Percentiles rank a stretch among this genome's conserved stretches.
phyloP scores from a whole-genome alignment of 495 filamentous ascomycete species.

The Choiromyces venosus region DNA sequence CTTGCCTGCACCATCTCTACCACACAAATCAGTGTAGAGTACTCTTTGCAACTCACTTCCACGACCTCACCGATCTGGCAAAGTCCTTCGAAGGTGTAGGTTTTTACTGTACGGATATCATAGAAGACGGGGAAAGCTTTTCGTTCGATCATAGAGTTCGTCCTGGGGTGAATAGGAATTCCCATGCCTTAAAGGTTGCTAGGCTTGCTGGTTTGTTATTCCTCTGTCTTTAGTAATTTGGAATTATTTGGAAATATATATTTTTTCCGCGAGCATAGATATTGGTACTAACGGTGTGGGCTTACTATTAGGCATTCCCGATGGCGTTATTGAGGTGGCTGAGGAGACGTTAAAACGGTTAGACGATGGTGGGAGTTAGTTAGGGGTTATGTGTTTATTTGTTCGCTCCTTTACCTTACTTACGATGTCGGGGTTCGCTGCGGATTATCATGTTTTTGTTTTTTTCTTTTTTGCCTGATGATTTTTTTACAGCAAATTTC shows the following conservation, averaged over 20 bases:
- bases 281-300: not conserved
- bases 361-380: not conserved
- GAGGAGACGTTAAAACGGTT: constrained; percentile 17
- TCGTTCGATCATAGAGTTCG: constrained; percentile 79
- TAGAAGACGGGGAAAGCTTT: constrained; percentile 63
- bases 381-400: not conserved
- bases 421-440: not conserved
- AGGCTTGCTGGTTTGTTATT: constrained; percentile 69
- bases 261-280: not conserved
- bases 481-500: not conserved
- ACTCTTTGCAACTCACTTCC: constrained; percentile 95
- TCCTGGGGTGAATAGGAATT: constrained; percentile 75
- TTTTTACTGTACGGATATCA: constrained; percentile 85
- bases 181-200: constrained; percentile 90
- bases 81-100: constrained; percentile 58
- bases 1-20: constrained; percentile 75
- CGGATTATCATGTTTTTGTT: not conserved
- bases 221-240: not conserved
- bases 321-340: constrained; percentile 24
- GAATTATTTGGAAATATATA: too few species aligned
- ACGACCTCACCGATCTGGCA: constrained; percentile 73
- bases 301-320: constrained; percentile 20
- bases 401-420: not conserved
- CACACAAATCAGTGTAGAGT: constrained; percentile 67
- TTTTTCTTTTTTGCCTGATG: not conserved